Evolutionary conservation across 78 protist genomes (phyloP).

Genomic region (Polysphondylium violaceum): DNA sequence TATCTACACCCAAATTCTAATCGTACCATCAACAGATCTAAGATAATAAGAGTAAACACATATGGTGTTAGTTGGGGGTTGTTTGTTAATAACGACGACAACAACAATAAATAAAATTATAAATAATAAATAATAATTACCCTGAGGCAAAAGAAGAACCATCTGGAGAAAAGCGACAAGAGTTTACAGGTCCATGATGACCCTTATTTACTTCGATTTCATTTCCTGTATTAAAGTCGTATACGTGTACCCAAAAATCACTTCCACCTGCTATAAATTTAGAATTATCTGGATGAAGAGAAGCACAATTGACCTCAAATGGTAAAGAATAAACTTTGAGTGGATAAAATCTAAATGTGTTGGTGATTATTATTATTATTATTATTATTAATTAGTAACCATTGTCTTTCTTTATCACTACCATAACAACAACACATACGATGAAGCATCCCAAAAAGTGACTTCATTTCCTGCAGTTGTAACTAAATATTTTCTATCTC

Average conservation of each 20-base stretch:
- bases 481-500: conserved; percentile 45
- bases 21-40: conserved; percentile 40
- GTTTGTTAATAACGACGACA: no score
- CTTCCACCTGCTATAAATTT: conserved; percentile 89
- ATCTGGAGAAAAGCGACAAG: conserved; percentile 84
- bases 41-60: neutral
- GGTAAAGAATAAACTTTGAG: conserved; percentile 50
- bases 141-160: conserved; percentile 83
- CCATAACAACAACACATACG: neutral
- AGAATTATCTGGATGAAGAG: conserved; percentile 78
- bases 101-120: no score
- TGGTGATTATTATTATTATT: neutral
- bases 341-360: conserved; percentile 38
- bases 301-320: conserved; percentile 79
- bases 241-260: conserved; percentile 88
- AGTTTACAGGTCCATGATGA: conserved; percentile 93
- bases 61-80: neutral
- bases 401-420: neutral
- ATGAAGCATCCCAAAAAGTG: conserved; percentile 64
- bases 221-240: conserved; percentile 81
- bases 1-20: conserved; percentile 47
- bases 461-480: conserved; percentile 67
- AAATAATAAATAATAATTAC: no score
- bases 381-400: neutral
- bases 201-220: conserved; percentile 86